These are phyloP conservation scores for Crucihimalaya himalaica DNA, from an alignment of 345 rosid genomes.

Conservation along the genomic window DNA sequence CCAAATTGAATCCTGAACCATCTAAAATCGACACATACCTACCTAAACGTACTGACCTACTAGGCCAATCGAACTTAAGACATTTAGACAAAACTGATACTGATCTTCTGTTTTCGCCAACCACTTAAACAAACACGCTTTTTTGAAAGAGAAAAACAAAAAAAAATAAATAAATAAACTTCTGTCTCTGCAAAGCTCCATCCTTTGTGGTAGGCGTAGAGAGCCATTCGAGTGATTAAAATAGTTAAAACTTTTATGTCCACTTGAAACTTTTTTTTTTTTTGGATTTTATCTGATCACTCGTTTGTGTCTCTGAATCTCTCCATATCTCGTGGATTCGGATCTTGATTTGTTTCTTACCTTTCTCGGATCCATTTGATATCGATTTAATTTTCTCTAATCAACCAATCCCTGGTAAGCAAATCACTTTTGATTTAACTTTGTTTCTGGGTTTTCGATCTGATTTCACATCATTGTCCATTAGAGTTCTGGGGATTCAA, in stretches of 20 bases:
- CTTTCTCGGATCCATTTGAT: slow-evolving; percentile 34
- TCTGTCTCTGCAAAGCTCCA: slow-evolving; percentile 25
- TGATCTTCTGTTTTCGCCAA: slow-evolving; percentile 20
- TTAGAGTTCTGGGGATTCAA: background rate
- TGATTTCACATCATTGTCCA: background rate
- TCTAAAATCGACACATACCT: background rate
- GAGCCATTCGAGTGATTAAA: background rate
- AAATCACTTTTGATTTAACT: background rate
- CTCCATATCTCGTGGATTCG: background rate
- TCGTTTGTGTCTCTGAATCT: slow-evolving; percentile 37
- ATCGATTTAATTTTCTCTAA: slow-evolving; percentile 1
- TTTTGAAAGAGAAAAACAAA: background rate
- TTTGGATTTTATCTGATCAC: slow-evolving; percentile 28
- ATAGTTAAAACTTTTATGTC: slow-evolving; percentile 30
- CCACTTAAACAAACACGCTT: background rate
- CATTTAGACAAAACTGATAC: background rate
- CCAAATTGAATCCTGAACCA: background rate
- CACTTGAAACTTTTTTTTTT: slow-evolving; percentile 22
- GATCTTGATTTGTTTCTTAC: slow-evolving; percentile 16
- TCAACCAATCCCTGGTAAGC: slow-evolving; percentile 34
- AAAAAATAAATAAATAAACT: background rate
- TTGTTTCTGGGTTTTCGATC: background rate
- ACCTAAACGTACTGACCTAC: too few species aligned
- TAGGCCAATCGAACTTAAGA: background rate
- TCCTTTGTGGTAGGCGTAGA: slow-evolving; percentile 29